Conservation (phyloP, 805 yeast species). For the Wickerhamiella alocasiicola region DNA sequence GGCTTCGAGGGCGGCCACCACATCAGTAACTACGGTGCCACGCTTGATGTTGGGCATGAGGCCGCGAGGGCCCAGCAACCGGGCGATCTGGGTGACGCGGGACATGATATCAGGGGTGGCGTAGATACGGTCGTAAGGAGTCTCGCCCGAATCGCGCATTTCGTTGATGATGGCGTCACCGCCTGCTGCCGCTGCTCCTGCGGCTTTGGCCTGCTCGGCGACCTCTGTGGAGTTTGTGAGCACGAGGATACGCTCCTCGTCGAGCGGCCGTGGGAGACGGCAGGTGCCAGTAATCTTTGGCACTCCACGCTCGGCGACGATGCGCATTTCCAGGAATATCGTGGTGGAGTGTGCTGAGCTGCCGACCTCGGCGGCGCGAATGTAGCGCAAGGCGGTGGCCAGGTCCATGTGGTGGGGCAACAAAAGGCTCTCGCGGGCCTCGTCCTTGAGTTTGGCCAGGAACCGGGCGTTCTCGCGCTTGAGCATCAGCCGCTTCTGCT, state of each 20-base stretch:
- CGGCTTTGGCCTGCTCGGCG: constrained; percentile 39
- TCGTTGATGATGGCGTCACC: constrained; percentile 56
- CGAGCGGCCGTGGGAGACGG: constrained; percentile 59
- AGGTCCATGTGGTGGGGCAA: constrained; percentile 60
- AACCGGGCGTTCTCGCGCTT: constrained; percentile 22
- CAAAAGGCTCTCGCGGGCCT: constrained; percentile 34
- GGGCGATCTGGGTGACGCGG: constrained; percentile 56
- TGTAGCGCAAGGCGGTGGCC: constrained; percentile 57
- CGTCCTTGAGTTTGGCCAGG: constrained; percentile 22
- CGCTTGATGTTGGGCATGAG: constrained; percentile 77
- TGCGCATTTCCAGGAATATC: constrained; percentile 48
- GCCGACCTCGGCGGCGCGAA: constrained; percentile 88
- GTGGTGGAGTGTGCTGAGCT: constrained; percentile 60
- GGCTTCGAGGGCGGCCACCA: constrained; percentile 38
- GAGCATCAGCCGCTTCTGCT: constrained; percentile 23
- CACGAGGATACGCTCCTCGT: constrained; percentile 51
- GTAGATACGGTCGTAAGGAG: constrained; percentile 60
- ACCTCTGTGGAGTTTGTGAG: constrained; percentile 48
- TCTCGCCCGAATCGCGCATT: constrained; percentile 40
- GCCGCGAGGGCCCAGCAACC: constrained; percentile 76
- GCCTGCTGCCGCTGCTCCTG: constrained; percentile 59
- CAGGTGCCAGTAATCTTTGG: constrained; percentile 62
- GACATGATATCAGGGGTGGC: constrained; percentile 73
- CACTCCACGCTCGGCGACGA: constrained; percentile 66
- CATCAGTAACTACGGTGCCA: constrained; percentile 71